Evolutionary conservation across 78 protist genomes (phyloP), one percentile per base, ranked within the genome.

Genomic region (Cavenderia fasciculata): DNA sequence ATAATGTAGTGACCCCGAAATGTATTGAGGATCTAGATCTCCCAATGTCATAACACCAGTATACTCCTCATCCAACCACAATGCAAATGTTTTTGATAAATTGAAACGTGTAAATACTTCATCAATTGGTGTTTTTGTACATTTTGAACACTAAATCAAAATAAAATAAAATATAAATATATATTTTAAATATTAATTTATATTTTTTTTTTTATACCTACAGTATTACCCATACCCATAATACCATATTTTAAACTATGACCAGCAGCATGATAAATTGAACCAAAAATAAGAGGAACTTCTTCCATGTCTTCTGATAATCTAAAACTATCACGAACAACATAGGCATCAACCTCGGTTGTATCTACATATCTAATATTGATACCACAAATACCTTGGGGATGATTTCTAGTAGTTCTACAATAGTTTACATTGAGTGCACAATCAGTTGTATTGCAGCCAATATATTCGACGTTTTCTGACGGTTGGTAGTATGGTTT

Each of bases 161-260:
- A 69, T 12, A 43, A 10, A 19, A 31, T 34, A 49, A 49, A 31
- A 29, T 49, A 49, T 16, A 70, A 49, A 51, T 33, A 70, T 49
- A 23, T 7, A 68, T 40, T 70, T 4, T 38, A 4, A 54, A 8
- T 54, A 16, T 12, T n/a, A 7, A n/a, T 65, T 38, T 27, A 34
- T 27, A n/a, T 43, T 2, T 49, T 23, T 41, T 21, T 5, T 31
- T 29, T 49, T 47, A 33, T 52, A 74, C 85, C 3, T 74, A 74
- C 85, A 34, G 90, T 69, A 40, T 82, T 82, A 43, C 90, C 90
- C 78, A 82, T 68, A 29, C 90, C 90, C 29, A 82, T 29, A 7
- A 82, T 82, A 43, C 90, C 90, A 68, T 68, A 72, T 29, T 54
- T 41, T 11, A 82, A 56, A 4, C 56, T 23, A 29, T 72, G 29